Base-by-base conservation (phyloP, 208 protist genomes). In the Herpetomonas tarakana region DNA sequence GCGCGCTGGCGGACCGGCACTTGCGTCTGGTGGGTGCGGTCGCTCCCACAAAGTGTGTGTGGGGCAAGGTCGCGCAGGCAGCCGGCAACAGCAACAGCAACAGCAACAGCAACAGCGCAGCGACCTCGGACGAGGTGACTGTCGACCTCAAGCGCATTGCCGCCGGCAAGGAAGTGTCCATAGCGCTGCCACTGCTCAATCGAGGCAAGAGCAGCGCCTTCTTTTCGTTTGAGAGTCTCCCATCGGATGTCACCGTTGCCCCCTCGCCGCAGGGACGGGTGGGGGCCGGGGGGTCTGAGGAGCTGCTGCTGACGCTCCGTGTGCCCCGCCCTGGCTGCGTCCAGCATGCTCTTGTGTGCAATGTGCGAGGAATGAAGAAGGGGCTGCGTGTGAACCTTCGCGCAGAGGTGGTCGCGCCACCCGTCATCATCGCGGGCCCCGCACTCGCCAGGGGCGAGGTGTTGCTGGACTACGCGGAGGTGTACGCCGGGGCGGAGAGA, bases 401-500 rank as follows among this genome's bases (percentile, higher is more conserved):
- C 44, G 91, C 86, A 11, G 78, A 86, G 1, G 76, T 92, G 4
- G 80, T 90, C 44, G 80, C 85, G 0, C 82, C 87, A 21, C 54
- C 74, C 27, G 31, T 97, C 3, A 74, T 52, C 31, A 74, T 94
- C 59, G 52, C 81, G 12, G 45, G 66, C n/a, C 76, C 79, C 1
- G 52, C 55, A 11, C 76, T 81, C 51, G 41, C 29, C 11, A 76
- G 91, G 52, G 76, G 73, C 14, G 91, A 97, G 65, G 61, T 83
- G n/a, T 41, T 74, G 25, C 76, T 98, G 18, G 75, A 91, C 47
- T 98, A 96, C 68, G 92, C 85, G 12, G 62, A 86, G 24, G 82
- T 97, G 16, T 92, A 87, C 57, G 77, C 97, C 22, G 91, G 91
- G 9, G 78, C 70, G 25, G 69, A 74, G 52, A 58, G 66, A 38